These are phyloP conservation scores for Fusarium concolor DNA, from an alignment of 2,329 filamentous ascomycete genomes.

Conservation along the genomic window DNA sequence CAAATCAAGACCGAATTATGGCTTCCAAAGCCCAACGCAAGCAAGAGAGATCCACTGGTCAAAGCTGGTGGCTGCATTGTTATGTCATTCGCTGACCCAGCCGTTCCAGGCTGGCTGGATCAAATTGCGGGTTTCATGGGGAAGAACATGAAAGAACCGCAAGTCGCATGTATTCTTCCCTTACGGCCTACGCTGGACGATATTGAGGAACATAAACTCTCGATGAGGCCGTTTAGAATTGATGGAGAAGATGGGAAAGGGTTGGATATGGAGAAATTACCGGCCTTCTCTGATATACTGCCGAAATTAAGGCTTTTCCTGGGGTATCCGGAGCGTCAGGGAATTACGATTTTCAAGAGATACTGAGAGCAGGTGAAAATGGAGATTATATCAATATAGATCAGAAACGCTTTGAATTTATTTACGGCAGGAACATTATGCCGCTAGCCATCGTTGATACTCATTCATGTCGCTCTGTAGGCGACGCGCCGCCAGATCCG, in stretches of 20 bases:
- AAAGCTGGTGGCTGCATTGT: background rate
- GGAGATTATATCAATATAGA: rapidly evolving
- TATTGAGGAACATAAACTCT: background rate
- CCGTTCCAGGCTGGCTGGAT: background rate
- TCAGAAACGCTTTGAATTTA: background rate
- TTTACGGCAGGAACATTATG: background rate
- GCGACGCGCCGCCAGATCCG: background rate
- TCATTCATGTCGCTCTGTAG: background rate
- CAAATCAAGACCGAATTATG: slow-evolving; percentile 9
- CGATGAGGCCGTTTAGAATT: background rate
- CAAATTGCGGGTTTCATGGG: background rate
- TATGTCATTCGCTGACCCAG: slow-evolving; percentile 8
- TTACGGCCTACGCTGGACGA: background rate
- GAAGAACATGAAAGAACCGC: background rate
- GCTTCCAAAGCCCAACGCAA: background rate
- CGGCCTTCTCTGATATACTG: background rate
- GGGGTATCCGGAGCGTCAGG: background rate
- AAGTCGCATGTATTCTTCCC: slow-evolving; percentile 13
- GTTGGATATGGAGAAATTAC: background rate
- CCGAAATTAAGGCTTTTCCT: background rate
- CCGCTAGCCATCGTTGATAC: background rate
- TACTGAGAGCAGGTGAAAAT: background rate
- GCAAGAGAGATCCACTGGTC: background rate
- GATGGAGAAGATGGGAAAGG: background rate
- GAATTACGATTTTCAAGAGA: slow-evolving; percentile 1